Evolutionary conservation across 2,329 filamentous ascomycete species (phyloP).

Genomic region (Fusarium tupiense): DNA sequence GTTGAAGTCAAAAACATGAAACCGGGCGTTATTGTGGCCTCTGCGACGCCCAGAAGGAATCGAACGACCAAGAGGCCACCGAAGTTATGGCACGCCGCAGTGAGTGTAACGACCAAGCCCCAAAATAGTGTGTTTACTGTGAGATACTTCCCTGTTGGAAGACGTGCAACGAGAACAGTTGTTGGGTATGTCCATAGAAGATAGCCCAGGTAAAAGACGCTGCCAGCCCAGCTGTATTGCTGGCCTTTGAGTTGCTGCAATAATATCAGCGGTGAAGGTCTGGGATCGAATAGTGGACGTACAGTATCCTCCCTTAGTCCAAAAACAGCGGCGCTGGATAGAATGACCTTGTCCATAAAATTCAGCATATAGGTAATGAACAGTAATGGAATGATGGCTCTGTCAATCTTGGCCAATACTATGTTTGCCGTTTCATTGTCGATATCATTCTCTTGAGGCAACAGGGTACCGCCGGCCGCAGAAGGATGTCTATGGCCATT

Average conservation of each 20-base stretch:
- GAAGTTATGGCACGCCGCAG: constrained; percentile 58
- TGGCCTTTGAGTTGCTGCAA: constrained; percentile 45
- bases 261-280: neutral
- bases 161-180: constrained; percentile 57
- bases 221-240: constrained; percentile 73
- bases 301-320: constrained; percentile 61
- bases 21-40: constrained; percentile 63
- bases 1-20: constrained; percentile 66
- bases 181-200: constrained; percentile 61
- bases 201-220: constrained; percentile 56
- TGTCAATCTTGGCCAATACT: constrained; percentile 66
- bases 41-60: constrained; percentile 64
- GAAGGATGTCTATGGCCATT: neutral
- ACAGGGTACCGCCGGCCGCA: neutral
- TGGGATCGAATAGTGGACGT: neutral
- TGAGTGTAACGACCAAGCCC: constrained; percentile 58
- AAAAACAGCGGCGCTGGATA: constrained; percentile 66
- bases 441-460: neutral
- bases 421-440: constrained; percentile 40
- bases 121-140: constrained; percentile 60
- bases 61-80: constrained; percentile 60
- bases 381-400: constrained; percentile 63
- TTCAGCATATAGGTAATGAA: constrained; percentile 68
- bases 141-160: constrained; percentile 60
- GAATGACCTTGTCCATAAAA: constrained; percentile 69